Conservation (phyloP, 1,139 yeast genomes). For the Eremothecium gossypii region DNA sequence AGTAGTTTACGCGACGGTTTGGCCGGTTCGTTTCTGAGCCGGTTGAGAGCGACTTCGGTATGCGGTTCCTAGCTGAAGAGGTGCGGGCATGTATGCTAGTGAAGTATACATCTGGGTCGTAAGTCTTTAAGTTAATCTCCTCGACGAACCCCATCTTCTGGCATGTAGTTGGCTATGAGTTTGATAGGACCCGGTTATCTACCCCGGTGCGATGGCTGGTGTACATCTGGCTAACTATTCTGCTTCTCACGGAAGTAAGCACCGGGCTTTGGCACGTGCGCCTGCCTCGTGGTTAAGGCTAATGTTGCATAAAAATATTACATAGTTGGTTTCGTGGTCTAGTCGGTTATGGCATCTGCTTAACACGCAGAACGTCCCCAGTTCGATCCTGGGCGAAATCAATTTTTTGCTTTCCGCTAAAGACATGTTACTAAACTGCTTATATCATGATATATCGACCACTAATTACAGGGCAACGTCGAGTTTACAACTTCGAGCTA, state of each 20-base stretch:
- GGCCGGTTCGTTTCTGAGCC: slow-evolving; percentile 7
- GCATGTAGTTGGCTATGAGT: too few relatives aligned
- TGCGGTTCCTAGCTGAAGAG: slow-evolving; percentile 14
- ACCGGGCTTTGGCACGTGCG: too few relatives aligned
- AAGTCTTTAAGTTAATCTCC: slow-evolving; percentile 28
- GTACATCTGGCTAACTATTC: too few relatives aligned
- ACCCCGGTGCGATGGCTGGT: too few relatives aligned
- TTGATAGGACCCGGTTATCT: too few relatives aligned
- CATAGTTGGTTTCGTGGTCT: slow-evolving; percentile 68
- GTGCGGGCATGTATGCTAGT: slow-evolving; percentile 23
- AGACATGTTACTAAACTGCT: too few relatives aligned
- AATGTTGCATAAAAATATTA: too few relatives aligned
- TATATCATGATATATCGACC: too few relatives aligned
- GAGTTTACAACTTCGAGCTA: slow-evolving; percentile 20
- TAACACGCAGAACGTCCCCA: slow-evolving; percentile 99
- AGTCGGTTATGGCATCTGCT: slow-evolving; percentile 99
- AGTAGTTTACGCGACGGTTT: slow-evolving; percentile 28
- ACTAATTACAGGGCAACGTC: neutral
- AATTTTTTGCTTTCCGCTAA: slow-evolving; percentile 28
- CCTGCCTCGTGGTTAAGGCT: too few relatives aligned
- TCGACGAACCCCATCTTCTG: slow-evolving; percentile 22
- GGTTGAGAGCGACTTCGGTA: slow-evolving; percentile 10
- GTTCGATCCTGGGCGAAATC: slow-evolving; percentile 99
- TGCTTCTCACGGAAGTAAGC: too few relatives aligned
- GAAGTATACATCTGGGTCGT: slow-evolving; percentile 28